Evolutionary conservation across 2,329 filamentous ascomycete species (phyloP).

Genomic region (Drechmeria coniospora): DNA sequence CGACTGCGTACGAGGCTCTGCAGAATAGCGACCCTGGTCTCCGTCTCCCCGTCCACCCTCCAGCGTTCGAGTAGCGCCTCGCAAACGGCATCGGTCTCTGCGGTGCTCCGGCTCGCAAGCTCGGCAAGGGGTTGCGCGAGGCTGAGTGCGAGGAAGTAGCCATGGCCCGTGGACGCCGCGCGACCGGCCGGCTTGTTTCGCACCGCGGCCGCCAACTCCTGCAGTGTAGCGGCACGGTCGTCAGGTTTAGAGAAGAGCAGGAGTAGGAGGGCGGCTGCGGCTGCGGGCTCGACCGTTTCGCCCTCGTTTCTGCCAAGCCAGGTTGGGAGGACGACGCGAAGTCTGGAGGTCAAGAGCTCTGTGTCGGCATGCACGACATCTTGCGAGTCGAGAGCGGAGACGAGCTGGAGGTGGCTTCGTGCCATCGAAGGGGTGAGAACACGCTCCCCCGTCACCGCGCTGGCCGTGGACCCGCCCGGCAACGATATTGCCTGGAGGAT

Average conservation of each 20-base stretch:
- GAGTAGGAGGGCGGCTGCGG: constrained; percentile 34
- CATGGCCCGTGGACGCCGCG: constrained; percentile 24
- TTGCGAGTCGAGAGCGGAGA: constrained; percentile 7
- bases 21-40: constrained; percentile 39
- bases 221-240: constrained; percentile 23
- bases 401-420: constrained; percentile 9
- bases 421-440: constrained; percentile 9
- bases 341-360: constrained; percentile 8
- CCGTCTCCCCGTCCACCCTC: constrained; percentile 31
- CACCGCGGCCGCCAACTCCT: constrained; percentile 31
- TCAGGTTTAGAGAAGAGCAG: constrained; percentile 26
- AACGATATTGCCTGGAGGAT: constrained; percentile 24
- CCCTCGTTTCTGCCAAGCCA: constrained; percentile 36
- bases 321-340: constrained; percentile 19
- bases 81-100: constrained; percentile 20
- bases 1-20: constrained; percentile 34
- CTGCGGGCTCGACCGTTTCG: constrained; percentile 32
- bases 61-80: constrained; percentile 36
- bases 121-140: constrained; percentile 29
- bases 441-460: constrained; percentile 9
- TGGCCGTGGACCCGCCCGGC: constrained; percentile 2
- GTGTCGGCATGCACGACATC: constrained; percentile 3
- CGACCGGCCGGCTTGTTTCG: constrained; percentile 15
- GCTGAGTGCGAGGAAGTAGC: constrained; percentile 38
- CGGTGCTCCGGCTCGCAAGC: constrained; percentile 1